These are phyloP conservation scores for Stipa capillata DNA, from an alignment of 176 grass and related monocot species.

Conservation along the genomic window DNA sequence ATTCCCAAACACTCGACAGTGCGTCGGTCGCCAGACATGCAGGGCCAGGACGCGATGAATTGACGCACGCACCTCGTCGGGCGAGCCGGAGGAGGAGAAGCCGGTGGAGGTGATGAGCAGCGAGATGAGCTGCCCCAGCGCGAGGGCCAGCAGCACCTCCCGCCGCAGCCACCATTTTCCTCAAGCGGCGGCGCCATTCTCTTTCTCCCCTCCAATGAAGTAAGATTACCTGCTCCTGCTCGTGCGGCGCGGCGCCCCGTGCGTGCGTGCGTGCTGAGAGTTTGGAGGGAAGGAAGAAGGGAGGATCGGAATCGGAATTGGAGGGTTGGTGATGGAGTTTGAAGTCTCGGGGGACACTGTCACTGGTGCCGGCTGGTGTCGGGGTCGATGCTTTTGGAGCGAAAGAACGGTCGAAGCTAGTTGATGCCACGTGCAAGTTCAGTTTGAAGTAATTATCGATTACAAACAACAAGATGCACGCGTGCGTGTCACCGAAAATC, in stretches of 20 bases:
- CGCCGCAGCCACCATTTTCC: conserved; percentile 20
- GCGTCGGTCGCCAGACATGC: not conserved
- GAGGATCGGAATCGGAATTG: not conserved
- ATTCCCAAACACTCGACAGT: not conserved
- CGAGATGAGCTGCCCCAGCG: conserved; percentile 84
- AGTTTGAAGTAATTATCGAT: no score
- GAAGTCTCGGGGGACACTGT: not conserved
- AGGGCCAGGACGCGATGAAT: not conserved
- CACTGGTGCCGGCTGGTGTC: not conserved
- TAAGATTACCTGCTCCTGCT: not conserved
- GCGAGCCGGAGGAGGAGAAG: conserved; percentile 93
- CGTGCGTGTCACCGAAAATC: no score
- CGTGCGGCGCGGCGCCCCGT: not conserved
- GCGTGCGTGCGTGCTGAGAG: not conserved
- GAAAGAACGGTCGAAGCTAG: not conserved
- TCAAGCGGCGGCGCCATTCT: conserved; percentile 15
- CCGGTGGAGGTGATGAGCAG: conserved; percentile 93
- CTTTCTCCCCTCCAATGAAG: not conserved
- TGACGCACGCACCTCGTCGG: conserved; percentile 48
- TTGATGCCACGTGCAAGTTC: no score
- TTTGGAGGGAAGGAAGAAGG: not conserved
- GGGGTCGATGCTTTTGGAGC: not conserved
- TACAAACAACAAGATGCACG: no score
- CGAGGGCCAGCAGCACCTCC: conserved; percentile 51
- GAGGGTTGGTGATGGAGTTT: conserved; percentile 16